A percentile compares a stretch with the other conserved stretches of the same genome.
Conservation (phyloP, 139 green algal genomes). For the Diplosphaera chodatii region DNA sequence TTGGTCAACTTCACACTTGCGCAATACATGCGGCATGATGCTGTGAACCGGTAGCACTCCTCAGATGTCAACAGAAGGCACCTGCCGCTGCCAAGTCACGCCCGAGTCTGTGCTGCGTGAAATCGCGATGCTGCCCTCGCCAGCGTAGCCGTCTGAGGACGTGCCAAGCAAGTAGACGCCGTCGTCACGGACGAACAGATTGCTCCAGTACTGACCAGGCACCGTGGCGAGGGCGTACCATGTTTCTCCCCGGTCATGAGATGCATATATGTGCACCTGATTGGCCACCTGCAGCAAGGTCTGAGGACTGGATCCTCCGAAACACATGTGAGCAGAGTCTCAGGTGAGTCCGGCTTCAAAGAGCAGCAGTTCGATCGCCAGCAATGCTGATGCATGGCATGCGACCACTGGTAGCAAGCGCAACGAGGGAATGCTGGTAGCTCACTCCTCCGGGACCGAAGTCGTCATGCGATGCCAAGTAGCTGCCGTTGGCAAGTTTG, state of each 20-base stretch:
- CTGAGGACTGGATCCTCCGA: too few relatives aligned
- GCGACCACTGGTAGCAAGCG: too few relatives aligned
- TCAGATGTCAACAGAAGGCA: neutral
- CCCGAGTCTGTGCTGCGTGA: slow-evolving; percentile 6
- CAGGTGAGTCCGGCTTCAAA: too few relatives aligned
- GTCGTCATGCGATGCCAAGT: slow-evolving; percentile 7
- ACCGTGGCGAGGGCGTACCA: slow-evolving; percentile 1
- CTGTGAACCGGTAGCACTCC: too few relatives aligned
- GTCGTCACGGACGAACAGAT: slow-evolving; percentile 6
- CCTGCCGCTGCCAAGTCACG: slow-evolving; percentile 8
- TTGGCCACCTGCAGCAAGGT: neutral
- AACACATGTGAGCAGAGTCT: too few relatives aligned
- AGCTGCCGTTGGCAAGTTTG: neutral
- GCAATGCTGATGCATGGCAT: too few relatives aligned
- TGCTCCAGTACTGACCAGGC: slow-evolving; percentile 6
- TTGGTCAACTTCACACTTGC: too few relatives aligned
- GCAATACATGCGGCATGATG: too few relatives aligned
- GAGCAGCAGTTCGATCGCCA: too few relatives aligned
- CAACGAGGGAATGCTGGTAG: too few relatives aligned
- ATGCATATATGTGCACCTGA: neutral
- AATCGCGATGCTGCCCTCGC: neutral
- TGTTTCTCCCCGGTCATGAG: neutral
- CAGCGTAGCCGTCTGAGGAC: neutral
- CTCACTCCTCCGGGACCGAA: neutral
- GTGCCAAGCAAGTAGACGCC: slow-evolving; percentile 12